phyloP scores from a whole-genome alignment of 345 rosid genomes.

The Cardiospermum halicacabum region DNA sequence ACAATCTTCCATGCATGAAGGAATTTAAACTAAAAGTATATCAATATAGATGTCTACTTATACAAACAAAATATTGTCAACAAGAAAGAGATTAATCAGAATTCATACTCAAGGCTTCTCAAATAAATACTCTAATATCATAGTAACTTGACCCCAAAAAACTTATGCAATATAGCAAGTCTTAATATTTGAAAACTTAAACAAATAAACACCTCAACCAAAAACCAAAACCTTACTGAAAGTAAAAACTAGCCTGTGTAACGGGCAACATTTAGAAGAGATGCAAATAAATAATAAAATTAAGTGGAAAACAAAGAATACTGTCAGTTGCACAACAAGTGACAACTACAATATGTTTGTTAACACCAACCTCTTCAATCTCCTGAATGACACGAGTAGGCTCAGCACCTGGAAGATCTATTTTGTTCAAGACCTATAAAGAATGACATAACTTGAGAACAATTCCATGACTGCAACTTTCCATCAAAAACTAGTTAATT shows the following conservation, averaged over 20 bases:
- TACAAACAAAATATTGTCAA: background rate
- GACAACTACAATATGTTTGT: conserved; percentile 24
- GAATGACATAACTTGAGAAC: background rate
- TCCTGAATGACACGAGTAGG: conserved; percentile 76
- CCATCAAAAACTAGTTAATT: background rate
- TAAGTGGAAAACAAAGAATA: background rate
- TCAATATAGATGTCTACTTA: background rate
- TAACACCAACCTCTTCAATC: conserved; percentile 93
- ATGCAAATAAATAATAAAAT: background rate
- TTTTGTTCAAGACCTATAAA: conserved; percentile 85
- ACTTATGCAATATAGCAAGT: background rate
- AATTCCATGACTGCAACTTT: background rate
- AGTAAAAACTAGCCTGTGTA: background rate
- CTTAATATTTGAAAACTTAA: background rate
- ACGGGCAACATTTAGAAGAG: background rate
- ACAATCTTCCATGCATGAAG: background rate
- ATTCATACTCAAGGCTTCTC: background rate
- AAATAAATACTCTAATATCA: background rate
- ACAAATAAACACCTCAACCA: background rate
- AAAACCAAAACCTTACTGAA: background rate
- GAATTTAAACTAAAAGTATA: background rate
- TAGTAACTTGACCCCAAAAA: background rate
- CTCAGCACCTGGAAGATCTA: conserved; percentile 98
- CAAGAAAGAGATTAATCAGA: background rate
- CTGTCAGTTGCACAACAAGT: conserved; percentile 27